Percentiles rank a stretch among this genome's conserved stretches.
These are phyloP conservation scores for Zygnema cylindricum DNA, from an alignment of 139 green algal species.

Conservation along the genomic window DNA sequence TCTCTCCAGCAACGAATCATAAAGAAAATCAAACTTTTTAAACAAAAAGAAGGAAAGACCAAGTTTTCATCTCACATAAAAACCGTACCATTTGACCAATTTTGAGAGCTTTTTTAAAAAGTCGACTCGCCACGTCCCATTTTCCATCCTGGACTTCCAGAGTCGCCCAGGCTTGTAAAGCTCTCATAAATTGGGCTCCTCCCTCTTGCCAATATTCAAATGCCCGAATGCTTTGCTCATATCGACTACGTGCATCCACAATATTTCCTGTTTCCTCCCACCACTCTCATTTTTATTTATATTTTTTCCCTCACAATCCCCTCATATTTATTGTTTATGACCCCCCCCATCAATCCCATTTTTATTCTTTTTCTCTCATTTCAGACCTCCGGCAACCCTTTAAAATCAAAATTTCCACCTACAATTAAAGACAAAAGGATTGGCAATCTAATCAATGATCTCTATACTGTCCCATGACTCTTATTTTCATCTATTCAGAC, in stretches of 20 bases:
- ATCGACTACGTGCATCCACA: background rate
- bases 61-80: background rate
- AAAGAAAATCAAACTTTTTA: background rate
- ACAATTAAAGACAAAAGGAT: background rate
- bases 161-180: conserved; percentile 34
- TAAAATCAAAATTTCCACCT: background rate
- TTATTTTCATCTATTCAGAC: too few relatives aligned
- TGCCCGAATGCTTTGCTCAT: conserved; percentile 17
- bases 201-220: conserved; percentile 13
- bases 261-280: conserved; percentile 14
- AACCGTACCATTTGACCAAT: background rate
- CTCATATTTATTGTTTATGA: background rate
- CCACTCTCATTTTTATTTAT: background rate
- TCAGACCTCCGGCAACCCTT: background rate
- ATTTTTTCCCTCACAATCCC: background rate
- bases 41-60: background rate
- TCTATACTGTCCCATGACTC: too few relatives aligned
- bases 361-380: background rate
- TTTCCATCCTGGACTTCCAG: conserved; percentile 39
- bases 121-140: background rate
- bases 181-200: background rate
- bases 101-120: conserved; percentile 24
- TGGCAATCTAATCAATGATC: background rate
- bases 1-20: background rate
- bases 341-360: background rate